Base-by-base conservation (phyloP, 176 grass and related monocot genomes). In the Oryza officinalis region DNA sequence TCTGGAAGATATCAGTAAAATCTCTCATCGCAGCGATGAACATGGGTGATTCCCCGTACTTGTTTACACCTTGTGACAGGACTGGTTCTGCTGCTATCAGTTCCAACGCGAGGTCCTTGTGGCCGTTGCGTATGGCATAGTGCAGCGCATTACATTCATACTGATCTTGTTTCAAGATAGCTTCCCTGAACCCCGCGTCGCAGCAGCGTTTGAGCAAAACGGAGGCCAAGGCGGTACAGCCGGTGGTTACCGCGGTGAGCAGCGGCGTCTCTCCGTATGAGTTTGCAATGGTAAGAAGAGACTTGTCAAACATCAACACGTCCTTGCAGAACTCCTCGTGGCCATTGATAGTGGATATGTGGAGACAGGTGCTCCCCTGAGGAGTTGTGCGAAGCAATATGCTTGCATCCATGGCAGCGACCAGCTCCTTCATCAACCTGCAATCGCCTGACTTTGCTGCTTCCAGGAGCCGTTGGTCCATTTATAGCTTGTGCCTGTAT, bases 11-110 rank as follows among this genome's bases (percentile, higher is more conserved):
- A 38, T 75, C 20, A 2, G 18, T 4, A 13, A 84, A 74, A 10
- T 7, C 68, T 75, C 47, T 84, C 66, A 64, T 72, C 20, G 27
- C 69, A 11, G 81, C 81, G 0, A 84, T 75, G 65, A 25, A 84
- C 81, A 84, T 75, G 2, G 81, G 81, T 17, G 81, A 84, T 18
- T 84, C 81, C 1, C 65, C 7, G 26, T 15, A 40, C 2, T 74
- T 75, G 32, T 75, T 84, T 4, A 27, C 13, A 15, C 35, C 20
- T 22, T 22, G 52, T 22, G 52, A 57, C 18, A 57, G 3, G 6
- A 6, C 18, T 2, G 17, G 18, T 18, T 43, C 4, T 1, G 5
- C 20, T 4, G 0, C 8, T 14, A 84, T 74, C 22, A 74, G 7
- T 6, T 47, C 3, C 20, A 75, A 1, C 0, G 81, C 68, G 3